These are phyloP conservation scores for Blepharisma stoltei DNA, from an alignment of 73 alveolate species.

Conservation along the genomic window DNA sequence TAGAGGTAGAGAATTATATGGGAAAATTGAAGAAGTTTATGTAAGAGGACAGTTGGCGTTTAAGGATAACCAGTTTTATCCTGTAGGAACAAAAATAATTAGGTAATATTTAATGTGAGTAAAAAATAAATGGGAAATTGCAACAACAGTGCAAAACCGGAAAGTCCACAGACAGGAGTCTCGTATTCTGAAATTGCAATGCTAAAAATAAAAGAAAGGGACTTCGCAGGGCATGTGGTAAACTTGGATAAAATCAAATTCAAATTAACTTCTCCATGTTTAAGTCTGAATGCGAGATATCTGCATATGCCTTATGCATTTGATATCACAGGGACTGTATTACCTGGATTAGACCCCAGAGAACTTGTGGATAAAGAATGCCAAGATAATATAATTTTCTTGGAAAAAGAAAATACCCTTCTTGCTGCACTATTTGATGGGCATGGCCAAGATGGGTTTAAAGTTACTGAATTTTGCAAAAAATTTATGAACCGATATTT, in stretches of 20 bases:
- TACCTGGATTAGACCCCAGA: slow-evolving; percentile 30
- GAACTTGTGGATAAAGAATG: slow-evolving; percentile 8
- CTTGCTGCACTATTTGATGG: slow-evolving; percentile 13
- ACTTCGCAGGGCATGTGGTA: not conserved
- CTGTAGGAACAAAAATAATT: not conserved
- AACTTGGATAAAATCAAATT: slow-evolving; percentile 3
- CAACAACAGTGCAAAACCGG: not conserved
- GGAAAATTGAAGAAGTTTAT: not conserved
- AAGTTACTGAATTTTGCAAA: not conserved
- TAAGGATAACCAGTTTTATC: not conserved
- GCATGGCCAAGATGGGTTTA: slow-evolving; percentile 16
- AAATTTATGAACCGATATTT: not conserved
- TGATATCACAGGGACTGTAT: not conserved
- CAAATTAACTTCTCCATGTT: not conserved
- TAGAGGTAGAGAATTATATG: slow-evolving; percentile 12
- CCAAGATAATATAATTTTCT: not conserved
- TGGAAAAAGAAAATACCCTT: not conserved
- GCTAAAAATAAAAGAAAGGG: not conserved
- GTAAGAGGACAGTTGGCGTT: slow-evolving; percentile 2
- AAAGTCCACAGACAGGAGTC: not conserved
- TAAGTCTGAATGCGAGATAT: not conserved
- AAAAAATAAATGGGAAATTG: slow-evolving; percentile 11
- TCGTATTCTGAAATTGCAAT: not conserved
- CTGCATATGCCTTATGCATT: not conserved
- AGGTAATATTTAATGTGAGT: no score